These are phyloP conservation scores for Auricularia sp. DNA, from an alignment of 768 basidiomycete genomes.

Conservation along the genomic window DNA sequence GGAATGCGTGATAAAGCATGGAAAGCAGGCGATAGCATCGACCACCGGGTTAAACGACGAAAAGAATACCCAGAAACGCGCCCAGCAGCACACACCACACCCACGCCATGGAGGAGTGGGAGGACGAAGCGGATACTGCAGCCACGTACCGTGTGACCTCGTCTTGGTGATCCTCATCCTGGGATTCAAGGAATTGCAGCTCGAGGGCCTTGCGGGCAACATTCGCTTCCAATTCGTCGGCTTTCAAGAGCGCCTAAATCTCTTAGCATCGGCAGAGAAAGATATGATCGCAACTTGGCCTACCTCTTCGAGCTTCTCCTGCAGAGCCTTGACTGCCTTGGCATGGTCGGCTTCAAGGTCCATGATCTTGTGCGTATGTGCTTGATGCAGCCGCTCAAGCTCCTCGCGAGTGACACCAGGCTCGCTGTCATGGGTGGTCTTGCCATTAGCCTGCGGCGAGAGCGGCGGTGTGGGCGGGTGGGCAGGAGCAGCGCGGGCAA, in stretches of 20 bases:
- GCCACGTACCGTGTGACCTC: constrained; percentile 66
- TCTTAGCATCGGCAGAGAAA: neutral
- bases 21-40: constrained; percentile 45
- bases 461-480: constrained; percentile 37
- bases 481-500: constrained; percentile 36
- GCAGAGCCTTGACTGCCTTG: constrained; percentile 41
- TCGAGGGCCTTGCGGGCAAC: constrained; percentile 69
- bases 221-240: constrained; percentile 49
- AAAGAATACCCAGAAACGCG: constrained; percentile 35
- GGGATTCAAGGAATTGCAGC: constrained; percentile 68
- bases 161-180: constrained; percentile 67
- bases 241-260: constrained; percentile 28
- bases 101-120: neutral
- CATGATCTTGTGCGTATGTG: constrained; percentile 71
- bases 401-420: constrained; percentile 63
- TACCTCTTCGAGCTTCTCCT: constrained; percentile 44
- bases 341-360: constrained; percentile 64
- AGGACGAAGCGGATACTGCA: neutral
- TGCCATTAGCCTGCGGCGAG: constrained; percentile 33
- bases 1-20: constrained; percentile 15
- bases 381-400: constrained; percentile 66
- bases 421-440: constrained; percentile 29
- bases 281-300: neutral
- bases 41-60: constrained; percentile 41
- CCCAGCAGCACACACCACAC: neutral